Percentiles rank a stretch among this genome's conserved stretches.
These are phyloP conservation scores for Rasamsonia emersonii DNA, from an alignment of 2,329 filamentous ascomycete genomes.

Conservation along the genomic window DNA sequence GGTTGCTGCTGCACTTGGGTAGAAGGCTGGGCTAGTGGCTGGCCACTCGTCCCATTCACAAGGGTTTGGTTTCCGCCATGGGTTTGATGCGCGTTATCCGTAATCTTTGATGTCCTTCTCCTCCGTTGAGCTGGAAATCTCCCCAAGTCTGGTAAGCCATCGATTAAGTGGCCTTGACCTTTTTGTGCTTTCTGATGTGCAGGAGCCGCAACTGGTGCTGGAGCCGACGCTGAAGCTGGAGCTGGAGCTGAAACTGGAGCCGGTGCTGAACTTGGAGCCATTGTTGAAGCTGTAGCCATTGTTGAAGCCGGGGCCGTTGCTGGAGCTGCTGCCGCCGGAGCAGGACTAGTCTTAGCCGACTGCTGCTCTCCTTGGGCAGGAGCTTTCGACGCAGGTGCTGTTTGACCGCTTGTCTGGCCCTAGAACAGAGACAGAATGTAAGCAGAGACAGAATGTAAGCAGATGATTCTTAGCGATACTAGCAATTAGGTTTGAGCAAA, in stretches of 20 bases:
- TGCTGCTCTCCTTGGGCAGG: neutral
- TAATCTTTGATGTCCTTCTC: constrained; percentile 2
- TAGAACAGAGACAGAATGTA: too few species aligned
- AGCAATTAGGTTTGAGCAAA: too few species aligned
- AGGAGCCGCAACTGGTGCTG: too few species aligned
- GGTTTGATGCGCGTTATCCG: neutral
- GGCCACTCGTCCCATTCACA: too few species aligned
- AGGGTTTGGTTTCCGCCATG: neutral
- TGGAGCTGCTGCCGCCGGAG: neutral
- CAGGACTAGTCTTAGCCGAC: neutral
- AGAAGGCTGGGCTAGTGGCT: too few species aligned
- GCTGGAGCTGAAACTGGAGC: too few species aligned
- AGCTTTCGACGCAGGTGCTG: neutral
- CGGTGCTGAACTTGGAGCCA: too few species aligned
- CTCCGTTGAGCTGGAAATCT: constrained; percentile 8
- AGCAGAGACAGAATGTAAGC: too few species aligned
- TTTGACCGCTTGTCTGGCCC: constrained; percentile 1
- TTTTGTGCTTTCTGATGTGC: too few species aligned
- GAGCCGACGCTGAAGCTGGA: too few species aligned
- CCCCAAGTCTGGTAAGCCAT: constrained; percentile 5
- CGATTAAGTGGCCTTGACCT: neutral
- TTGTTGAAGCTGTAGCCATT: neutral
- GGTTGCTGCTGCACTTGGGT: too few species aligned
- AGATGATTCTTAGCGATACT: too few species aligned
- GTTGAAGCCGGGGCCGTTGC: neutral